A percentile compares a stretch with the other conserved stretches of the same genome.
These are phyloP conservation scores for Moniliophthora roreri DNA, from an alignment of 1,284 basidiomycete genomes.

Conservation along the genomic window DNA sequence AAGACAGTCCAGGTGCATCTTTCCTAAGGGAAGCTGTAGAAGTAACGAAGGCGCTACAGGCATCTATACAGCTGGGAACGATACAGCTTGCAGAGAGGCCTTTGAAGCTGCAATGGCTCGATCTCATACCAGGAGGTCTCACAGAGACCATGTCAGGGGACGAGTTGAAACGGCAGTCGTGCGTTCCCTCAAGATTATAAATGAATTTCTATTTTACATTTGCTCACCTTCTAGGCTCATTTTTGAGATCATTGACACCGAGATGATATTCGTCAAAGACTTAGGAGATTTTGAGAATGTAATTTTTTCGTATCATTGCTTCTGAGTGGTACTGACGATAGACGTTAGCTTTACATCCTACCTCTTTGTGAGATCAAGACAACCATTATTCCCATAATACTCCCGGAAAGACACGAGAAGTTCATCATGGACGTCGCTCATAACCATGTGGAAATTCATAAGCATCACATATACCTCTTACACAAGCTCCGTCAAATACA, in stretches of 20 bases:
- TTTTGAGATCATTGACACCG: conserved; percentile 93
- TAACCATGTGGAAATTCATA: conserved; percentile 81
- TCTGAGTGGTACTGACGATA: conserved; percentile 1
- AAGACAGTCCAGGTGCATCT: conserved; percentile 77
- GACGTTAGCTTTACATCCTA: conserved; percentile 67
- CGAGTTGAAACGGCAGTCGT: conserved; percentile 90
- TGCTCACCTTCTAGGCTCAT: conserved; percentile 61
- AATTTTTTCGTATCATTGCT: conserved; percentile 3
- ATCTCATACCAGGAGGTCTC: conserved; percentile 74
- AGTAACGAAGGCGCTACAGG: conserved; percentile 77
- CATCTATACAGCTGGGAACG: conserved; percentile 74
- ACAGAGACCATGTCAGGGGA: conserved; percentile 67
- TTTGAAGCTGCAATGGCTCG: conserved; percentile 84
- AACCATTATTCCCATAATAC: conserved; percentile 77
- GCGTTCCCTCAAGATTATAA: conserved; percentile 38
- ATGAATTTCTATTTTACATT: conserved; percentile 4
- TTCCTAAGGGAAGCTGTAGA: conserved; percentile 75
- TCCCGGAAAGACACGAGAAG: conserved; percentile 65
- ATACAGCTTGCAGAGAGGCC: conserved; percentile 82
- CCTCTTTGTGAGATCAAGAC: conserved; percentile 74
- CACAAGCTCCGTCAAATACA: conserved; percentile 85
- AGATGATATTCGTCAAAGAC: conserved; percentile 94
- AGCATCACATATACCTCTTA: conserved; percentile 75
- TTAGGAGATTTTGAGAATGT: conserved; percentile 85
- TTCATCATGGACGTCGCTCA: conserved; percentile 92